Evolutionary conservation across 1,284 basidiomycete species (phyloP).

Genomic region (Anthracocystis setariae): DNA sequence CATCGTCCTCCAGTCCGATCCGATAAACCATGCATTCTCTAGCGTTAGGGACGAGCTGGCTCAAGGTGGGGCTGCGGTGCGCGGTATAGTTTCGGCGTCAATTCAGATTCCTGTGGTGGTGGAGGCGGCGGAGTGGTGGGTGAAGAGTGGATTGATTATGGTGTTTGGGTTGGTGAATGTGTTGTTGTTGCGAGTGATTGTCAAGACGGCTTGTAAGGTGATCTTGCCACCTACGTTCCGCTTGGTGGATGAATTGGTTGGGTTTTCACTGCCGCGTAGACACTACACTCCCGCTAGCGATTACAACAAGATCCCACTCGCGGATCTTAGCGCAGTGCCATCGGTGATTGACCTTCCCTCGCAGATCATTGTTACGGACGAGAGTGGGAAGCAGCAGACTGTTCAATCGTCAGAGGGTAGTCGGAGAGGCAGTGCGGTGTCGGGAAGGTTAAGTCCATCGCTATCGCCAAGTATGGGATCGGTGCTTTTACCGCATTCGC

Average conservation of each 20-base stretch:
- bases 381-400: constrained; percentile 31
- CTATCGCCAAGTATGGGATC: not conserved
- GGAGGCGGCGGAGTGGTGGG: constrained; percentile 17
- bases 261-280: constrained; percentile 55
- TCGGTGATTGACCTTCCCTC: constrained; percentile 46
- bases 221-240: constrained; percentile 55
- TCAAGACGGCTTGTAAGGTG: constrained; percentile 53
- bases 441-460: too few species aligned
- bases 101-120: constrained; percentile 28
- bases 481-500: constrained; percentile 3
- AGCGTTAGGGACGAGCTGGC: not conserved
- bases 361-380: constrained; percentile 47
- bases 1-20: constrained; percentile 27
- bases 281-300: constrained; percentile 57
- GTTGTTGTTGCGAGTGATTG: constrained; percentile 82
- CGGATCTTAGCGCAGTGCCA: constrained; percentile 39
- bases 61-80: not conserved
- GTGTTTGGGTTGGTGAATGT: constrained; percentile 73
- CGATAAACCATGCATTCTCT: constrained; percentile 25
- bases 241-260: constrained; percentile 45
- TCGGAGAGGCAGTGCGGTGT: constrained; percentile 14
- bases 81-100: constrained; percentile 6
- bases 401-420: constrained; percentile 18
- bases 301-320: constrained; percentile 50
- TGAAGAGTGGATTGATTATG: constrained; percentile 70